phyloP scores from a whole-genome alignment of 1,284 basidiomycete genomes.

The Agaricales sp. region DNA sequence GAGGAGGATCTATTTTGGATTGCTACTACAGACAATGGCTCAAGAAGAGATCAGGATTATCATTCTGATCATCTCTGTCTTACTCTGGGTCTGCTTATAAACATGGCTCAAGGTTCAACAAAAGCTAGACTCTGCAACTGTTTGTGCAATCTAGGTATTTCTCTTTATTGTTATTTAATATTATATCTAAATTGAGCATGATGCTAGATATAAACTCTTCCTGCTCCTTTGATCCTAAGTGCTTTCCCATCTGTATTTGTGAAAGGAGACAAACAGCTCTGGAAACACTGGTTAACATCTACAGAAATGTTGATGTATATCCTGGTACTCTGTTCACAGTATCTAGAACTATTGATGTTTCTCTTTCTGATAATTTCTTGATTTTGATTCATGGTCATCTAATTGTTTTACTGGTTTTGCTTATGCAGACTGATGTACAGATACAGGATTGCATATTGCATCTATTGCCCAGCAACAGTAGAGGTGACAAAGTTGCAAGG shows the following conservation, averaged over 20 bases:
- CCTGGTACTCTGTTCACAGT: conserved; percentile 18
- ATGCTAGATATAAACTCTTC: conserved; percentile 1
- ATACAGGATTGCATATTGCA: conserved; percentile 38
- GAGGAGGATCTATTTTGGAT: conserved; percentile 15
- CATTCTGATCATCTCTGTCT: conserved; percentile 59
- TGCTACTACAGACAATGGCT: conserved; percentile 8
- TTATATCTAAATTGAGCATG: neutral
- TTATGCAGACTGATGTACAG: conserved; percentile 35
- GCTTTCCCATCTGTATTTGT: neutral
- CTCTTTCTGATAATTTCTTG: neutral
- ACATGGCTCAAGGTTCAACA: conserved; percentile 50
- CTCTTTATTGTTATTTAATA: conserved; percentile 1
- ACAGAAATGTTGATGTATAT: conserved; percentile 16
- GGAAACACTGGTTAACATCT: neutral
- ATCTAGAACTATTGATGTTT: conserved; percentile 21
- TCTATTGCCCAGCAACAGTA: conserved; percentile 30
- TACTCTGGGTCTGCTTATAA: conserved; percentile 59
- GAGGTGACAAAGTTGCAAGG: too few relatives aligned
- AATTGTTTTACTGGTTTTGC: conserved; percentile 61
- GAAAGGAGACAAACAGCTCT: neutral
- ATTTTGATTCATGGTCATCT: conserved; percentile 56
- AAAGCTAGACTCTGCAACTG: conserved; percentile 30
- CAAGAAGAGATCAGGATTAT: conserved; percentile 17
- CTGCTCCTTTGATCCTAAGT: conserved; percentile 5
- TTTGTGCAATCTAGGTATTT: conserved; percentile 35